phyloP scores from a whole-genome alignment of 2,329 filamentous ascomycete genomes.

The Neoarthrinium moseri region DNA sequence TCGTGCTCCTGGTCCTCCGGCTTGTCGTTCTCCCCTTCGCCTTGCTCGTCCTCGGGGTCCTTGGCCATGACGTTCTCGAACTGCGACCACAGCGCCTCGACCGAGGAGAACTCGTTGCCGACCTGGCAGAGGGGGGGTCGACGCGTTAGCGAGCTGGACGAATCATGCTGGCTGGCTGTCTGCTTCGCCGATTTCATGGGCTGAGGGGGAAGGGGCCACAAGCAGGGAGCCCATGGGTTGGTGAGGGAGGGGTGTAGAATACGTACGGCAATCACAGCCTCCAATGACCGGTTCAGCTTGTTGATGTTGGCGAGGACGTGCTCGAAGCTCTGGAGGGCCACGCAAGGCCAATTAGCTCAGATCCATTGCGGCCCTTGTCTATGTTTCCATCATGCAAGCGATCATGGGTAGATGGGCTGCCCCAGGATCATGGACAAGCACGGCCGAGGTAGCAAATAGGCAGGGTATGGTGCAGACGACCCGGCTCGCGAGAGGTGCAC shows the following conservation, averaged over 20 bases:
- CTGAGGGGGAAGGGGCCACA: not conserved
- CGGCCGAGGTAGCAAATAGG: not conserved
- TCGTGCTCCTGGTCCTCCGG: constrained; percentile 9
- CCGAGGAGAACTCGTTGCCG: constrained; percentile 95
- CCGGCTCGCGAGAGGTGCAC: too few species aligned
- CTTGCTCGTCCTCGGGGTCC: constrained; percentile 41
- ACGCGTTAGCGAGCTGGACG: too few species aligned
- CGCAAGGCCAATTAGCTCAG: too few species aligned
- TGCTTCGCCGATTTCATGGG: too few species aligned
- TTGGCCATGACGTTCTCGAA: constrained; percentile 96
- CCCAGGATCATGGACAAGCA: not conserved
- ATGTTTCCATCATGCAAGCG: too few species aligned
- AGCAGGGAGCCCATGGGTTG: not conserved
- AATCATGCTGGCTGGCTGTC: too few species aligned
- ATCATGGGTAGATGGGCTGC: too few species aligned
- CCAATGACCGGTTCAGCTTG: constrained; percentile 86
- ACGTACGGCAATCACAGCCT: constrained; percentile 83
- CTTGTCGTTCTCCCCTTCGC: constrained; percentile 19
- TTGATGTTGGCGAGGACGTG: constrained; percentile 95
- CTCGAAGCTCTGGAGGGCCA: constrained; percentile 68
- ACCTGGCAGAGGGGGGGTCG: constrained; percentile 55
- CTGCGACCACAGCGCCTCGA: constrained; percentile 94
- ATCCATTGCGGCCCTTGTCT: too few species aligned
- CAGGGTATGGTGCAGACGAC: not conserved
- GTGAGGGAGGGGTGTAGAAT: not conserved